Evolutionary conservation across 2,329 filamentous ascomycete species (phyloP).

Genomic region (Phialocephala subalpina): DNA sequence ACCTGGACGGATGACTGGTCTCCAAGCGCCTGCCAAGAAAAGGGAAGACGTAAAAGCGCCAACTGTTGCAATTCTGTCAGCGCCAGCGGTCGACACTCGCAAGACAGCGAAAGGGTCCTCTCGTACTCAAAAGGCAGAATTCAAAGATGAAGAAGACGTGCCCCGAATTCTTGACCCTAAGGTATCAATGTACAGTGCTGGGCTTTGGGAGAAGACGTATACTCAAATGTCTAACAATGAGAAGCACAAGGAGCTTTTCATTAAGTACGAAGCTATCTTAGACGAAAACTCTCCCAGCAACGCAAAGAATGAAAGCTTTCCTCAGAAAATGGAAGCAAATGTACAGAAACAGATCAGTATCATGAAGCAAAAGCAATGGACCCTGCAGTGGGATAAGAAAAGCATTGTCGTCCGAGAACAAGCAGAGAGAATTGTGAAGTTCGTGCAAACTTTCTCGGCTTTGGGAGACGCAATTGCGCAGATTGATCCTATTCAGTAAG

Average conservation of each 20-base stretch:
- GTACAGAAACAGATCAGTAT: conserved; percentile 19
- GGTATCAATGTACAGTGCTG: background rate
- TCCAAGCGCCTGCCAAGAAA: too few relatives aligned
- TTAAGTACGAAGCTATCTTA: background rate
- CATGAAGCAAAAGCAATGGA: conserved; percentile 30
- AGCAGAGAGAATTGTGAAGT: conserved; percentile 26
- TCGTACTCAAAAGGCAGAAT: too few relatives aligned
- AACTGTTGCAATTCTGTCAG: too few relatives aligned
- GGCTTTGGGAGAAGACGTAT: background rate
- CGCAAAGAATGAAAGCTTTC: background rate
- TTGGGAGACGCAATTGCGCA: conserved; percentile 20
- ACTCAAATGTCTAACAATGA: background rate
- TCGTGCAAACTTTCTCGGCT: conserved; percentile 23
- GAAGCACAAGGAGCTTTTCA: background rate
- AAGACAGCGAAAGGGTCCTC: too few relatives aligned
- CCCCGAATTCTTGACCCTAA: too few relatives aligned
- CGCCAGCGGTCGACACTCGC: too few relatives aligned
- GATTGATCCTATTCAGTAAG: conserved; percentile 27
- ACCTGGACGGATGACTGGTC: too few relatives aligned
- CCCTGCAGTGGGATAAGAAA: conserved; percentile 26
- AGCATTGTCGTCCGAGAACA: conserved; percentile 24
- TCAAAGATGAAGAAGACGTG: too few relatives aligned
- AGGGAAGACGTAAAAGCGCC: too few relatives aligned
- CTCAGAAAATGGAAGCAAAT: conserved; percentile 12
- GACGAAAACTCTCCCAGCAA: background rate